Conservation (phyloP, 106 monocot genomes). For the Narthecium ossifragum region DNA sequence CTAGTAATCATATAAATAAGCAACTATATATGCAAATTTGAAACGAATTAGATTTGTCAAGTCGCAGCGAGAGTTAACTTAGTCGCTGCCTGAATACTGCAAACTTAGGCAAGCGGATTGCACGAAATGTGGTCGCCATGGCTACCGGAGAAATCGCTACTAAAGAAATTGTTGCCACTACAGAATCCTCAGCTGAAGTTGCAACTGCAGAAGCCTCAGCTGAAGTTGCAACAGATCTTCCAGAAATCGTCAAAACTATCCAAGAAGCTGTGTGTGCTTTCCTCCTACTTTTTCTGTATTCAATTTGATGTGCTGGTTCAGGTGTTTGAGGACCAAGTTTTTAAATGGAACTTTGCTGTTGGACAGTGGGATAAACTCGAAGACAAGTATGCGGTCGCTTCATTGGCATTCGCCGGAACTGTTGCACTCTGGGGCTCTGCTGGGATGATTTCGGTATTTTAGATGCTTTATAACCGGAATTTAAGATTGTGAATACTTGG, state of each 20-base stretch:
- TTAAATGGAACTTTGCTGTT: constrained; percentile 15
- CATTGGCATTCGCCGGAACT: constrained; percentile 41
- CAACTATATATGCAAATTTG: too few relatives aligned
- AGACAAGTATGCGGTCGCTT: constrained; percentile 70
- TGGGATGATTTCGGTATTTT: constrained; percentile 71
- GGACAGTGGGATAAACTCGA: constrained; percentile 80
- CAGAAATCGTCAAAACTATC: constrained; percentile 45
- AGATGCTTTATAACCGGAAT: not conserved
- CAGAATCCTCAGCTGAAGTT: constrained; percentile 35
- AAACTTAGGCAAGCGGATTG: constrained; percentile 19
- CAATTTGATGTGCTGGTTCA: not conserved
- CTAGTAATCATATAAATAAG: too few relatives aligned
- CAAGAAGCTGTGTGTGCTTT: constrained; percentile 36
- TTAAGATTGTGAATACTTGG: not conserved
- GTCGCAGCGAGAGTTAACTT: too few relatives aligned
- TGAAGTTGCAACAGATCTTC: constrained; percentile 27
- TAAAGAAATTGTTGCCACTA: constrained; percentile 37
- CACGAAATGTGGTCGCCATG: constrained; percentile 34
- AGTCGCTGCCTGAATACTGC: too few relatives aligned
- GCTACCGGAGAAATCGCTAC: too few relatives aligned
- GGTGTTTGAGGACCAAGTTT: not conserved
- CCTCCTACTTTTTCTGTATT: not conserved
- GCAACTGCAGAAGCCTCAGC: constrained; percentile 44
- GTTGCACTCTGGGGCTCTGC: constrained; percentile 56
- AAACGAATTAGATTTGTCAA: too few relatives aligned